These are phyloP conservation scores for Sarcomyxa edulis DNA, from an alignment of 768 basidiomycete species.

Conservation along the genomic window DNA sequence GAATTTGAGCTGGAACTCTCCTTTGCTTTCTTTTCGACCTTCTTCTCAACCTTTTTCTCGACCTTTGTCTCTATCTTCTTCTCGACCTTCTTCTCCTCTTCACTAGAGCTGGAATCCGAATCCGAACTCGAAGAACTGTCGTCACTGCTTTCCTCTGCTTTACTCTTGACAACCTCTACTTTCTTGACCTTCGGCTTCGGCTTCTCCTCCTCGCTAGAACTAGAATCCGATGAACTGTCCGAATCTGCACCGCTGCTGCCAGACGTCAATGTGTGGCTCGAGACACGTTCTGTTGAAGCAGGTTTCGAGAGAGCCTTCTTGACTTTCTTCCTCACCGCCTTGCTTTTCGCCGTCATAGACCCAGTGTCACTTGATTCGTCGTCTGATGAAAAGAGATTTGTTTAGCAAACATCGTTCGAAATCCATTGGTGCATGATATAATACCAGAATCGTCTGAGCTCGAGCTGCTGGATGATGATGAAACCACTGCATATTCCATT, in stretches of 20 bases:
- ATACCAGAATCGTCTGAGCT: no score
- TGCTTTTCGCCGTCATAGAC: slow-evolving; percentile 15
- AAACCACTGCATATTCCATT: no score
- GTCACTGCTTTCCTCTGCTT: slow-evolving; percentile 1
- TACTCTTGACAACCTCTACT: background rate
- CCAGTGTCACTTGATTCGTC: slow-evolving; percentile 8
- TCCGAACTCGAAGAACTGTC: slow-evolving; percentile 1
- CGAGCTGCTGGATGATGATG: no score
- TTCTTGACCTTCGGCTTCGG: background rate
- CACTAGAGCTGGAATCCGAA: slow-evolving; percentile 1
- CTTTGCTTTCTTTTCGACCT: slow-evolving; percentile 1
- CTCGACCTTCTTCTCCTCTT: slow-evolving; percentile 1
- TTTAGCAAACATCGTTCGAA: no score
- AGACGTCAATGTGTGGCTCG: slow-evolving; percentile 7
- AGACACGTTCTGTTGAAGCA: slow-evolving; percentile 3
- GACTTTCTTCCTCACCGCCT: slow-evolving; percentile 6
- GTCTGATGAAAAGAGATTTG: background rate
- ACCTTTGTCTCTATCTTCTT: background rate
- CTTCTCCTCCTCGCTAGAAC: slow-evolving; percentile 1
- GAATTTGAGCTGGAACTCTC: background rate
- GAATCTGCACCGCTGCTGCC: background rate
- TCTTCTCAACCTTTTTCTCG: background rate
- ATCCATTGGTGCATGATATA: no score
- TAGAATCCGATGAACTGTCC: slow-evolving; percentile 2
- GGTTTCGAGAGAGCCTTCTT: background rate